These are phyloP conservation scores for Mycena albidolilacea DNA, from an alignment of 768 basidiomycete species.

Conservation along the genomic window DNA sequence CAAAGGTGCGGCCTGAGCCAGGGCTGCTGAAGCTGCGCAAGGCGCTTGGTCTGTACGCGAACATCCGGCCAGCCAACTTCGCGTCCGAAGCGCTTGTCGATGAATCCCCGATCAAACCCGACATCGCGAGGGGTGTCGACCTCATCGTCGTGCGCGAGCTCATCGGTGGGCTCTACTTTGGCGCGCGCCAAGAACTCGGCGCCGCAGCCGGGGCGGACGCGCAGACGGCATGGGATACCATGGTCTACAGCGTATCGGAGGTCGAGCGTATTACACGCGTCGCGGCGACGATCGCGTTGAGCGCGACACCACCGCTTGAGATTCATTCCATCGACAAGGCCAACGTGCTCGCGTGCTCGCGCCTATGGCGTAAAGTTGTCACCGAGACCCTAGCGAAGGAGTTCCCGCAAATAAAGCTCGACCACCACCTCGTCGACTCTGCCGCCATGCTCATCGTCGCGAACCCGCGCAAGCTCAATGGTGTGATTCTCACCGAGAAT, in stretches of 20 bases:
- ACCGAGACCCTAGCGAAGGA: constrained; percentile 87
- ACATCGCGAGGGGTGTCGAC: constrained; percentile 86
- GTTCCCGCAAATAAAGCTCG: constrained; percentile 88
- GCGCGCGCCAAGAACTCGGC: constrained; percentile 90
- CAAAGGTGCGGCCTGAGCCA: constrained; percentile 91
- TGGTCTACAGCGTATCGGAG: constrained; percentile 92
- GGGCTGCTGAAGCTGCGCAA: constrained; percentile 93
- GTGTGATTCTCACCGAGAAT: constrained; percentile 95
- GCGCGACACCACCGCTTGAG: constrained; percentile 85
- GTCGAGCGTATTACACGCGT: constrained; percentile 96
- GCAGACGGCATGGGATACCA: constrained; percentile 90
- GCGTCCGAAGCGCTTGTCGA: constrained; percentile 91
- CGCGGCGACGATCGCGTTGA: constrained; percentile 92
- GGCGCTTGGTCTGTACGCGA: constrained; percentile 94
- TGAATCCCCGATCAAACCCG: constrained; percentile 90
- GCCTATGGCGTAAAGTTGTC: constrained; percentile 95
- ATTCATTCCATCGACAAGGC: constrained; percentile 99
- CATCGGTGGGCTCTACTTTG: constrained; percentile 97
- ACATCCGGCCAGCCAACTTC: constrained; percentile 97
- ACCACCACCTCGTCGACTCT: constrained; percentile 95
- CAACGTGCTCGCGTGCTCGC: constrained; percentile 95
- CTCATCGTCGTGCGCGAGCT: constrained; percentile 97
- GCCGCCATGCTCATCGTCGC: constrained; percentile 96
- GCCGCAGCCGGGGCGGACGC: constrained; percentile 64
- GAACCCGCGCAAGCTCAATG: constrained; percentile 93